A percentile compares a stretch with the other conserved stretches of the same genome.
phyloP scores from a whole-genome alignment of 305 asterid species.

The Stenogyne calaminthoides region DNA sequence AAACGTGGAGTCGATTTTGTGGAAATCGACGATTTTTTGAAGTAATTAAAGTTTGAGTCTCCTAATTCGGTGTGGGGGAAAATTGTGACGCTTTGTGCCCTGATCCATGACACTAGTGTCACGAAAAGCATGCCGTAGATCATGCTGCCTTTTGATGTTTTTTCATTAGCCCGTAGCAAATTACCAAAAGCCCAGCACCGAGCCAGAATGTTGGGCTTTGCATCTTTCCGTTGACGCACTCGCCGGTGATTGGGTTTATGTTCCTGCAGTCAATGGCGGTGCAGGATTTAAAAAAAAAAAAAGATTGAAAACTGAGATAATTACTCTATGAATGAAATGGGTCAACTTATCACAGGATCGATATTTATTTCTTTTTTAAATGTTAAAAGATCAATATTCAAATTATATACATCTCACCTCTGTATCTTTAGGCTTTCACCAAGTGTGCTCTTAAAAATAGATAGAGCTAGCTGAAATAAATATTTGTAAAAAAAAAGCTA shows the following conservation, averaged over 20 bases:
- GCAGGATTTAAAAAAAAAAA: too few species aligned
- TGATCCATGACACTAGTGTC: conserved; percentile 66
- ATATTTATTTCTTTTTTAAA: too few species aligned
- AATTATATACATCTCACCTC: too few species aligned
- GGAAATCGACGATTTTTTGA: conserved; percentile 60
- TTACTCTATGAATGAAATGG: too few species aligned
- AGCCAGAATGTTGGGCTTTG: conserved; percentile 79
- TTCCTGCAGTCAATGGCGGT: background rate
- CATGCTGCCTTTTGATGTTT: conserved; percentile 74
- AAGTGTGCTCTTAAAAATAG: too few species aligned
- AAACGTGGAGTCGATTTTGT: conserved; percentile 55
- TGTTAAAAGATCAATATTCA: too few species aligned
- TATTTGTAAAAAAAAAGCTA: too few species aligned
- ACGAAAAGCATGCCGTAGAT: conserved; percentile 73
- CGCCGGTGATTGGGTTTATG: conserved; percentile 47
- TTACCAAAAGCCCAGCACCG: conserved; percentile 60
- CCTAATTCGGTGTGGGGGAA: conserved; percentile 65
- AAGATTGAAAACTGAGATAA: too few species aligned
- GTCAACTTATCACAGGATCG: too few species aligned
- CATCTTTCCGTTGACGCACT: conserved; percentile 63
- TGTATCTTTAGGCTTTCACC: too few species aligned
- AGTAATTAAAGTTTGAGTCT: conserved; percentile 51
- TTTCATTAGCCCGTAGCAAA: conserved; percentile 67
- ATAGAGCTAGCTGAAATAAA: too few species aligned
- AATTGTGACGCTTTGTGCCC: conserved; percentile 59